Percentiles rank a stretch among this genome's conserved stretches.
phyloP scores from a whole-genome alignment of 768 basidiomycete genomes.

The Mycena galopus region DNA sequence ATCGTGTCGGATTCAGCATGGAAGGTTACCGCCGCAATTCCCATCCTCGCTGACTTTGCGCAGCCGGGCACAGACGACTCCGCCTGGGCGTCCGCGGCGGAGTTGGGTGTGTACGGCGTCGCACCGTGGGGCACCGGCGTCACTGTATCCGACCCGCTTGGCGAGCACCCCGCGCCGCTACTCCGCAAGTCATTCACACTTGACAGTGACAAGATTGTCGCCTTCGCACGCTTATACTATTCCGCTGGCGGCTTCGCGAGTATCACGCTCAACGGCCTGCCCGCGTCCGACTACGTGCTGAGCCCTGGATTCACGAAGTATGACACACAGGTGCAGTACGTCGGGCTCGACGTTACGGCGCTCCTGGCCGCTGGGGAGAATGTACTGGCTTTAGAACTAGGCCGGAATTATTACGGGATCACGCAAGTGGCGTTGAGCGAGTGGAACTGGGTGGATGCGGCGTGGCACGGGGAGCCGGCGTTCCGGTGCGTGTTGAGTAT shows the following conservation, averaged over 20 bases:
- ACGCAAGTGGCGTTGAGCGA: conserved; percentile 40
- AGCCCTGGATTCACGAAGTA: conserved; percentile 48
- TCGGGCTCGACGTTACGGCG: conserved; percentile 41
- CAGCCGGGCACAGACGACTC: conserved; percentile 40
- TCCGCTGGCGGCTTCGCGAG: conserved; percentile 44
- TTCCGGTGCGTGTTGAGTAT: conserved; percentile 41
- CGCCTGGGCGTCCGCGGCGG: conserved; percentile 37
- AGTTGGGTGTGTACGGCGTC: conserved; percentile 39
- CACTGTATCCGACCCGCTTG: conserved; percentile 40
- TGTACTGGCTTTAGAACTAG: conserved; percentile 43
- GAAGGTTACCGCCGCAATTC: neutral
- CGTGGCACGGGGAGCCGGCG: conserved; percentile 45
- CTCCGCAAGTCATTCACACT: conserved; percentile 42
- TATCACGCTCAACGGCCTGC: conserved; percentile 43
- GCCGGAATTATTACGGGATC: conserved; percentile 43
- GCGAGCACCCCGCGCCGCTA: conserved; percentile 47
- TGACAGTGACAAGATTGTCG: conserved; percentile 30
- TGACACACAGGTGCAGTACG: conserved; percentile 42
- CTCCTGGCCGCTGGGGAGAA: conserved; percentile 37
- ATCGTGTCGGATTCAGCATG: conserved; percentile 41
- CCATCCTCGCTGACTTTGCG: conserved; percentile 26
- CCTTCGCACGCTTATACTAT: conserved; percentile 45
- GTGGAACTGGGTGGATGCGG: conserved; percentile 44
- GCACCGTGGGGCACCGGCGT: conserved; percentile 41
- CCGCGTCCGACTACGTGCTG: conserved; percentile 42